Base-by-base conservation (phyloP, 345 rosid genomes). In the Xanthoceras sorbifolium region DNA sequence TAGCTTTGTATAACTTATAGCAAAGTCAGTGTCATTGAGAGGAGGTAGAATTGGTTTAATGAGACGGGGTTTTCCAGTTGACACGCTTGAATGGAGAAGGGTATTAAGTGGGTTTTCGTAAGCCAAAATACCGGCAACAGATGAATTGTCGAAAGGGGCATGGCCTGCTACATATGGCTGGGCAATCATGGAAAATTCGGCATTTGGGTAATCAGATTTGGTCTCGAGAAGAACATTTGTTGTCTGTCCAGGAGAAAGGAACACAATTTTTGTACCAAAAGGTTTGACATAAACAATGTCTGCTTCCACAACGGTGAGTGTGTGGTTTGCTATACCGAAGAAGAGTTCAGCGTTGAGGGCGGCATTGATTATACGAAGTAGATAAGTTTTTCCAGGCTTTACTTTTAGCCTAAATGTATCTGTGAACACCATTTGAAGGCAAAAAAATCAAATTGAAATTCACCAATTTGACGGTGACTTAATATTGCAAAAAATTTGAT, bases 131-230 rank as follows among this genome's bases (percentile, higher is more conserved):
- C 82, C 90, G 0, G 88, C 87, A 12, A 82, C 84, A 0, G 86
- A 83, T 23, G 88, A 77, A 62, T 85, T 87, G 66, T 85, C 88
- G 14, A 86, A 88, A 42, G 95, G 80, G 62, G 88, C 95, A 36
- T 64, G 84, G 26, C 94, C 94, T 32, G 93, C 88, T 3, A 15
- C 93, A 61, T 89, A 91, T 44, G 93, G 93, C 65, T 91, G 76
- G 44, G 89, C 91, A 10, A 82, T 64, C 93, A 89, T 89, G 69
- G 82, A 77, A 80, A 89, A 91, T 9, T 81, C 81, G 75, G 90
- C 90, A 26, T 26, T 77, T 26, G 90, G 88, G 72, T 20, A 59
- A 18, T 26, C 71, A 0, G 84, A 68, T 77, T 87, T 85, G 18
- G 88, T 78, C 69, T 75, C 81, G 14, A 87, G 85, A 36, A 87